phyloP scores from a whole-genome alignment of 306 rosid species.

The Clitoria ternatea region DNA sequence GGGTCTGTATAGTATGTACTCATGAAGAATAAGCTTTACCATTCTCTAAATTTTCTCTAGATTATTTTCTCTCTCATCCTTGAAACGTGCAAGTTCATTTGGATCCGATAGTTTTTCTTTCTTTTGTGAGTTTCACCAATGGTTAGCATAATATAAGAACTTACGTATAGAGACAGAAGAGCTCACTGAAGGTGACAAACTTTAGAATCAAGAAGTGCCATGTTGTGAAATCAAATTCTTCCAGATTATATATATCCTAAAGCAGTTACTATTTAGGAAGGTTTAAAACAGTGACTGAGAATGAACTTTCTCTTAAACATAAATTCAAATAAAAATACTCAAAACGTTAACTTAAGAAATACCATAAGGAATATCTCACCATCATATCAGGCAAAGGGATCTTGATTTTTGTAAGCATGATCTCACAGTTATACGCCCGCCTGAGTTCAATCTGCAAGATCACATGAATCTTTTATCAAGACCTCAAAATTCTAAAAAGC shows the following conservation, averaged over 20 bases:
- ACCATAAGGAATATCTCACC: constrained; percentile 52
- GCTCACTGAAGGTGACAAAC: no score
- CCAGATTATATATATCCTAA: not conserved
- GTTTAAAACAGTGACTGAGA: not conserved
- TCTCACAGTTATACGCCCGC: constrained; percentile 96
- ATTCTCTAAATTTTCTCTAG: no score
- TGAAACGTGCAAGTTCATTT: no score
- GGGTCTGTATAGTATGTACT: no score
- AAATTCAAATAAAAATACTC: constrained; percentile 24
- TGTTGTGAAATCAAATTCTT: not conserved
- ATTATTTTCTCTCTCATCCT: no score
- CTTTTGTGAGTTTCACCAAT: no score
- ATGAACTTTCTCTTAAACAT: not conserved
- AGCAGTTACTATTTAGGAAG: constrained; percentile 2
- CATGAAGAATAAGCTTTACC: no score
- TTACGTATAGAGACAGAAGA: no score
- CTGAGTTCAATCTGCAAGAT: constrained; percentile 89
- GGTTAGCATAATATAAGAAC: no score
- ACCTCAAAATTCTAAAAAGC: constrained; percentile 21
- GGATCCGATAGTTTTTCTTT: no score
- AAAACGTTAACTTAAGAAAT: constrained; percentile 7
- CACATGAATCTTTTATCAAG: constrained; percentile 18
- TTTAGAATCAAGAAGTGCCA: not conserved
- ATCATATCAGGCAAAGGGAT: constrained; percentile 87
- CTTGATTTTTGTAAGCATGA: constrained; percentile 96